A percentile compares a stretch with the other conserved stretches of the same genome.
Conservation (phyloP, 73 alveolate species). For the Uronychia setigera region DNA sequence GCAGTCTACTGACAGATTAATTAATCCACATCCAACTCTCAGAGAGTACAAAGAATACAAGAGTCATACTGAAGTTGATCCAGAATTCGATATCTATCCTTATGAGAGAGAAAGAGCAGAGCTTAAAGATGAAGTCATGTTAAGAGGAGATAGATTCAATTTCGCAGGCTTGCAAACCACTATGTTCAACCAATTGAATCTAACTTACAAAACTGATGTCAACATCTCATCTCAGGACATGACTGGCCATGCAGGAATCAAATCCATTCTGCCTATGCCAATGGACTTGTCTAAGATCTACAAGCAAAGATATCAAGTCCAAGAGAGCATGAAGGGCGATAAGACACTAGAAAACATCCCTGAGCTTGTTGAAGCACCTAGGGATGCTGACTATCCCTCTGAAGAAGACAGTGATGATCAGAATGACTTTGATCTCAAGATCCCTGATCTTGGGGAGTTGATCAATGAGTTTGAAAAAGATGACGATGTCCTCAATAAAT, state of each 20-base stretch:
- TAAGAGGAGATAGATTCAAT: slow-evolving; percentile 5
- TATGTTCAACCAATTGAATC: background rate
- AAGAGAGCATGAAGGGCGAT: background rate
- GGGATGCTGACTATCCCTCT: slow-evolving; percentile 36
- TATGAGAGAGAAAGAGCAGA: slow-evolving; percentile 23
- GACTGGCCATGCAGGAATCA: slow-evolving; percentile 49
- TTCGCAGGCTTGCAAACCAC: background rate
- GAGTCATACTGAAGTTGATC: slow-evolving; percentile 42
- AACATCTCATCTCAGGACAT: slow-evolving; percentile 11
- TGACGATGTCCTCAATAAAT: slow-evolving; percentile 29
- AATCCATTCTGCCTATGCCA: slow-evolving; percentile 43
- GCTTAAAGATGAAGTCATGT: slow-evolving; percentile 42
- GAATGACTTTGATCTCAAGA: slow-evolving; percentile 23
- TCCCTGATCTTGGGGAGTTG: slow-evolving; percentile 36
- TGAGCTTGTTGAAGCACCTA: slow-evolving; percentile 2
- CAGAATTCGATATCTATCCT: slow-evolving; percentile 22
- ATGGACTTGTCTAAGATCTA: slow-evolving; percentile 43
- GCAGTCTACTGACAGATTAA: slow-evolving; percentile 37
- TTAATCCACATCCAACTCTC: slow-evolving; percentile 47
- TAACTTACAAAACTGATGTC: background rate
- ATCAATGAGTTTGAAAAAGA: slow-evolving; percentile 52
- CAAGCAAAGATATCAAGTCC: background rate
- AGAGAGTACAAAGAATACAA: slow-evolving; percentile 38
- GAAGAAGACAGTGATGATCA: slow-evolving; percentile 57
- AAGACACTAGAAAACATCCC: slow-evolving; percentile 19